Evolutionary conservation across 2,329 filamentous ascomycete species (phyloP).

Genomic region (Colletotrichum spinosum): DNA sequence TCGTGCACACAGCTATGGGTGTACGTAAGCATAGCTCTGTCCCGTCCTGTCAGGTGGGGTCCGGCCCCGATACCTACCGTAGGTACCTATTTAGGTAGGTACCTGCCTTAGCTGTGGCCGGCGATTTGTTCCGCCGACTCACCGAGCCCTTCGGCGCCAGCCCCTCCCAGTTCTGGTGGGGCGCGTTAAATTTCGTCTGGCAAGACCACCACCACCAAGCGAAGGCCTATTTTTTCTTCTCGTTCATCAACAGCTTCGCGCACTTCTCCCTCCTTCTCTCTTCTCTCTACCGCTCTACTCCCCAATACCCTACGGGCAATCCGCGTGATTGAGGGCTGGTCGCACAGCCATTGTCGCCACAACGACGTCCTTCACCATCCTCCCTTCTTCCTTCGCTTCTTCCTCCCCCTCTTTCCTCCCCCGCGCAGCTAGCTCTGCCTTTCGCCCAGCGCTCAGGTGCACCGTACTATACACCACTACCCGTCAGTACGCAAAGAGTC

Average conservation of each 20-base stretch:
- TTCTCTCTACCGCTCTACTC: conserved; percentile 28
- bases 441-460: conserved; percentile 64
- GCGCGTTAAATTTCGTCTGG: conserved; percentile 39
- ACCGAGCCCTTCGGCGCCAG: conserved; percentile 19
- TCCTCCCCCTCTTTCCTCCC: conserved; percentile 59
- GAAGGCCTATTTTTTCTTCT: conserved; percentile 39
- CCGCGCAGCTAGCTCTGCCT: conserved; percentile 76
- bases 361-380: conserved; percentile 56
- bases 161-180: conserved; percentile 30
- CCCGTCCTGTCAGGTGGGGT: neutral
- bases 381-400: conserved; percentile 65
- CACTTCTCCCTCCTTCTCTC: conserved; percentile 40
- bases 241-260: conserved; percentile 38
- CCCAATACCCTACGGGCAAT: conserved; percentile 30
- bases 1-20: too few relatives aligned
- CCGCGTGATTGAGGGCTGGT: conserved; percentile 52
- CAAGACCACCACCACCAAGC: conserved; percentile 30
- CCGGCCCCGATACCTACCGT: neutral
- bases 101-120: neutral
- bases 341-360: conserved; percentile 52
- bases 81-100: too few relatives aligned
- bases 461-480: conserved; percentile 59
- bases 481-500: conserved; percentile 67
- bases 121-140: conserved; percentile 26
- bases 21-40: too few relatives aligned